Evolutionary conservation across 2,329 filamentous ascomycete genomes (phyloP).

Genomic region (Epicoccum nigrum): DNA sequence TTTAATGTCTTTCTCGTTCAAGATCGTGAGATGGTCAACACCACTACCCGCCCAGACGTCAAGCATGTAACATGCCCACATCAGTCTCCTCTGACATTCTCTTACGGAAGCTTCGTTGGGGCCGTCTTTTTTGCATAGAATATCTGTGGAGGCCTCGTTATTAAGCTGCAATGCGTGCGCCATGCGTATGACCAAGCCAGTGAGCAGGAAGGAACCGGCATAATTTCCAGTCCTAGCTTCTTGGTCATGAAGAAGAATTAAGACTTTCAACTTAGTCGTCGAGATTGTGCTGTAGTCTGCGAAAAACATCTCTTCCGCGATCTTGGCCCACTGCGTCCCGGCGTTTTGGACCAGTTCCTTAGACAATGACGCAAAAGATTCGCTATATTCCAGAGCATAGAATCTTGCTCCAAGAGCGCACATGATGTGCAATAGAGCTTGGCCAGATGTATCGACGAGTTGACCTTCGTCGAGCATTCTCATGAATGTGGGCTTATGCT

Average conservation of each 20-base stretch:
- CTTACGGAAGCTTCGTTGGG: conserved; percentile 39
- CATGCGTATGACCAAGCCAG: conserved; percentile 41
- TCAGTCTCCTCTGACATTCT: conserved; percentile 39
- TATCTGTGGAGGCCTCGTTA: conserved; percentile 36
- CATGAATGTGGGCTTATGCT: conserved; percentile 43
- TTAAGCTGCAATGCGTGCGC: conserved; percentile 42
- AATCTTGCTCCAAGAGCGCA: conserved; percentile 39
- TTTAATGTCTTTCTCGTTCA: conserved; percentile 42
- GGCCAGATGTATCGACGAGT: conserved; percentile 35
- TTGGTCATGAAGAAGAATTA: conserved; percentile 41
- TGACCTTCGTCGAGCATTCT: conserved; percentile 42
- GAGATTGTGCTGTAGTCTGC: conserved; percentile 43
- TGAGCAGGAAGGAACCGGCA: conserved; percentile 40
- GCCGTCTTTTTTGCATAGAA: conserved; percentile 35
- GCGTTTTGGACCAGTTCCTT: conserved; percentile 40
- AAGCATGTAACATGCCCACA: conserved; percentile 46
- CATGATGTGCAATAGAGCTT: conserved; percentile 42
- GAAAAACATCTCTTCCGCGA: conserved; percentile 42
- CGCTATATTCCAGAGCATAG: conserved; percentile 40
- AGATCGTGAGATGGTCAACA: conserved; percentile 41
- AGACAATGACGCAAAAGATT: conserved; percentile 32
- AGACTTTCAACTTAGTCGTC: conserved; percentile 38
- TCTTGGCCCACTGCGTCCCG: conserved; percentile 43
- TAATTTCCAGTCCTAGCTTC: conserved; percentile 42
- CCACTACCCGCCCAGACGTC: conserved; percentile 45